Conservation (phyloP, 2,329 filamentous ascomycete genomes). For the Parastagonospora nodorum region DNA sequence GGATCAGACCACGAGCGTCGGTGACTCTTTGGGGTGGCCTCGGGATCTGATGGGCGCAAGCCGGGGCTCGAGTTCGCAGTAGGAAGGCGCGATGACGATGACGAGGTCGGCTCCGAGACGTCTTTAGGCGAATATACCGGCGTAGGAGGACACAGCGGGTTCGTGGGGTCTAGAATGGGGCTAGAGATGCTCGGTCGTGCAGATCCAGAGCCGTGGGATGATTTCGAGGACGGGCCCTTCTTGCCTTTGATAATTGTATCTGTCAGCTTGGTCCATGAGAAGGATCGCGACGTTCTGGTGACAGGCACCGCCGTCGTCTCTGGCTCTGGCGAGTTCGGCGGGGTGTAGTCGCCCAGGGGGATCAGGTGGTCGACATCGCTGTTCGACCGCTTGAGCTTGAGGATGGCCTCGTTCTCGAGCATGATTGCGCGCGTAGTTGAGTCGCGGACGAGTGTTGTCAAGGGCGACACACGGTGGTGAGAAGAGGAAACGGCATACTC, state of each 20-base stretch:
- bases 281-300: slow-evolving; percentile 21
- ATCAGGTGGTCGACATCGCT: slow-evolving; percentile 27
- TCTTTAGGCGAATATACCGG: slow-evolving; percentile 4
- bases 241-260: slow-evolving; percentile 24
- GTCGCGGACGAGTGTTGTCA: slow-evolving; percentile 2
- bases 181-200: slow-evolving; percentile 29
- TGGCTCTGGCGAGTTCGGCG: slow-evolving; percentile 14
- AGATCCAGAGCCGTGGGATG: slow-evolving; percentile 24
- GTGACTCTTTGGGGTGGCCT: slow-evolving; percentile 10
- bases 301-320: slow-evolving; percentile 10
- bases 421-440: slow-evolving; percentile 15
- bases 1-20: slow-evolving; percentile 28
- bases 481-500: slow-evolving; percentile 20
- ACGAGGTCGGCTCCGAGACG: slow-evolving; percentile 4
- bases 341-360: slow-evolving; percentile 17
- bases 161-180: slow-evolving; percentile 24
- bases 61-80: slow-evolving; percentile 15
- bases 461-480: slow-evolving; percentile 7
- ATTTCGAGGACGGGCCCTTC: slow-evolving; percentile 15
- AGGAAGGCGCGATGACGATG: slow-evolving; percentile 4
- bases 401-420: slow-evolving; percentile 21
- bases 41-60: slow-evolving; percentile 1
- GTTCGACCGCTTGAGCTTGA: slow-evolving; percentile 30
- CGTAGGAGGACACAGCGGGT: slow-evolving; percentile 21
- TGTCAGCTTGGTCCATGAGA: slow-evolving; percentile 38